These are phyloP conservation scores for Polysphondylium violaceum DNA, from an alignment of 78 protist genomes.

Conservation along the genomic window DNA sequence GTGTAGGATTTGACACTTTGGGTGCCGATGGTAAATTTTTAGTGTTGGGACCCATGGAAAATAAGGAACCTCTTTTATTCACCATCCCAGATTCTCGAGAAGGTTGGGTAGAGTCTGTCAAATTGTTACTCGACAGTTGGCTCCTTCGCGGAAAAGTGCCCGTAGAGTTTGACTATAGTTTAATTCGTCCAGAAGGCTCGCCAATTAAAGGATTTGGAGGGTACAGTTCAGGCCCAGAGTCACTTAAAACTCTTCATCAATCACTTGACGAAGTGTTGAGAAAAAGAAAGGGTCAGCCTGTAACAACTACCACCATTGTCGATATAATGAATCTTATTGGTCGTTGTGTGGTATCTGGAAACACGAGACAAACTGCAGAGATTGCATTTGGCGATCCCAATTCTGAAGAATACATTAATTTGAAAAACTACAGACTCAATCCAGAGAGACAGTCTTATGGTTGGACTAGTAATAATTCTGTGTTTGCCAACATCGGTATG, in stretches of 20 bases:
- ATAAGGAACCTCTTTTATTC: background rate
- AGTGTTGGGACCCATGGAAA: conserved; percentile 48
- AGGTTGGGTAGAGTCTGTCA: conserved; percentile 91
- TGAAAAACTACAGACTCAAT: conserved; percentile 90
- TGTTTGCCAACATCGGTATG: conserved; percentile 89
- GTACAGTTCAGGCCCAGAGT: conserved; percentile 86
- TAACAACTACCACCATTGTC: conserved; percentile 82
- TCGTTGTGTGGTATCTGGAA: conserved; percentile 92
- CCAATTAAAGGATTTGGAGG: conserved; percentile 95
- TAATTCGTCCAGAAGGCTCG: conserved; percentile 84
- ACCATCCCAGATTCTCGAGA: conserved; percentile 87
- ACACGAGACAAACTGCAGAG: conserved; percentile 90
- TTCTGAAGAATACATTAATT: conserved; percentile 81
- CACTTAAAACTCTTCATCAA: conserved; percentile 81
- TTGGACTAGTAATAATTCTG: conserved; percentile 94
- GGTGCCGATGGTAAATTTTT: conserved; percentile 78
- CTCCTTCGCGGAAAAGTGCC: background rate
- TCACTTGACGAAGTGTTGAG: conserved; percentile 23
- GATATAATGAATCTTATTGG: conserved; percentile 95
- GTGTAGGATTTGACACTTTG: conserved; percentile 91
- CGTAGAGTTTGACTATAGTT: conserved; percentile 80
- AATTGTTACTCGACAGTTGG: conserved; percentile 74
- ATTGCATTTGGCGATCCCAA: conserved; percentile 92
- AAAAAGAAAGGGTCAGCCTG: conserved; percentile 24
- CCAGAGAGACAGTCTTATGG: conserved; percentile 89